These are phyloP conservation scores for Immersiporthe knoxdaviesiana DNA, from an alignment of 2,329 filamentous ascomycete species.

Conservation along the genomic window DNA sequence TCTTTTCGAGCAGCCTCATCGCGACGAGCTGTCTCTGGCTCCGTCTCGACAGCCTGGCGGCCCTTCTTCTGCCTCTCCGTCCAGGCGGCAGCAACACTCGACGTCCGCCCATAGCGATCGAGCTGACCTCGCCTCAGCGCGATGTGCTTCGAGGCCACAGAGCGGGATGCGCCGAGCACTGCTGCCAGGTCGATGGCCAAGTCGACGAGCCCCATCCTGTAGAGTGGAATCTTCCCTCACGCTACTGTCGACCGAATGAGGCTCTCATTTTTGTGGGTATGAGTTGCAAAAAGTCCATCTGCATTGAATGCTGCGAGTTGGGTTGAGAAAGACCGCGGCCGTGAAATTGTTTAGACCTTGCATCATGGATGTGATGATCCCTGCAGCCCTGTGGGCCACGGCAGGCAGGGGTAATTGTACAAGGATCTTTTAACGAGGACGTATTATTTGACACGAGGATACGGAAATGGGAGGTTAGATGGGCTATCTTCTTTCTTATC, in stretches of 20 bases:
- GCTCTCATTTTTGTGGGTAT: constrained; percentile 5
- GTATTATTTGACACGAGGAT: background rate
- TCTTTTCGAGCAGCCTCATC: background rate
- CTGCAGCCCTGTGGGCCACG: constrained; percentile 28
- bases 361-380: constrained; percentile 28
- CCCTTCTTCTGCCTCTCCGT: constrained; percentile 6
- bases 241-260: background rate
- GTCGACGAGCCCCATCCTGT: constrained; percentile 64
- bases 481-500: background rate
- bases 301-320: background rate
- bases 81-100: constrained; percentile 46
- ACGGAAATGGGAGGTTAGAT: background rate
- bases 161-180: constrained; percentile 70
- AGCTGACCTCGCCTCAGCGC: constrained; percentile 60
- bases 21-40: background rate
- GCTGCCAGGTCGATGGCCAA: constrained; percentile 70
- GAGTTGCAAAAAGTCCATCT: no score
- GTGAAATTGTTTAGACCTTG: constrained; percentile 21
- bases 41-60: background rate
- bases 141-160: constrained; percentile 66
- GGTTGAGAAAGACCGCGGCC: background rate
- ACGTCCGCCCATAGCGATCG: constrained; percentile 53
- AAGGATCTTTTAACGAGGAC: background rate
- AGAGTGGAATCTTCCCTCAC: background rate
- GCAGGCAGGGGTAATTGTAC: constrained; percentile 21